These are phyloP conservation scores for Pezicula neosporulosa DNA, from an alignment of 2,329 filamentous ascomycete species.

Conservation along the genomic window DNA sequence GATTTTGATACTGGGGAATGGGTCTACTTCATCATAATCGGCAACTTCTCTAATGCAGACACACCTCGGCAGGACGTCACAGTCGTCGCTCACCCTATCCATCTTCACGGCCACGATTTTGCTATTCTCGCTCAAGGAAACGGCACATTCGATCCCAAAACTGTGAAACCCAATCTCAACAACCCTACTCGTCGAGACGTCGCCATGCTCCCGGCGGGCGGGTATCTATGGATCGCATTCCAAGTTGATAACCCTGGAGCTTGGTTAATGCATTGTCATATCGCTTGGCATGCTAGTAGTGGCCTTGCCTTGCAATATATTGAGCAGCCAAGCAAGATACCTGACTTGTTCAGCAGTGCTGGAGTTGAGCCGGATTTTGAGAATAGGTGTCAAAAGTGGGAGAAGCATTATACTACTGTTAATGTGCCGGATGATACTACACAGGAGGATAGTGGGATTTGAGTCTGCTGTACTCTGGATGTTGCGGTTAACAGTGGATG, in stretches of 20 bases:
- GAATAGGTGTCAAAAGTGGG: slow-evolving; percentile 26
- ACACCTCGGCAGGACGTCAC: slow-evolving; percentile 3
- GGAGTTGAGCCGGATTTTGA: background rate
- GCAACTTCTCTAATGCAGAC: slow-evolving; percentile 12
- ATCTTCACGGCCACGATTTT: slow-evolving; percentile 47
- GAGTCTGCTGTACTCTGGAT: background rate
- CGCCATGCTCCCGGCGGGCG: slow-evolving; percentile 38
- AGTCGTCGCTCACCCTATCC: slow-evolving; percentile 37
- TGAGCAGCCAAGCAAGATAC: slow-evolving; percentile 29
- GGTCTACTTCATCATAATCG: slow-evolving; percentile 31
- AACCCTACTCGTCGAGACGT: slow-evolving; percentile 49
- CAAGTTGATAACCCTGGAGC: slow-evolving; percentile 45
- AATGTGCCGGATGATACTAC: background rate
- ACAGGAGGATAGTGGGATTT: slow-evolving; percentile 7
- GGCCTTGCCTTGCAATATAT: slow-evolving; percentile 40
- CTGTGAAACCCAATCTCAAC: slow-evolving; percentile 28
- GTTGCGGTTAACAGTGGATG: too few relatives aligned
- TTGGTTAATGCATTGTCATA: slow-evolving; percentile 50
- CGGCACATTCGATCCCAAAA: slow-evolving; percentile 42
- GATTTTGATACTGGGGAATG: slow-evolving; percentile 19
- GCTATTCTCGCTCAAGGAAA: slow-evolving; percentile 40
- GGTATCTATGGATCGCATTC: slow-evolving; percentile 47
- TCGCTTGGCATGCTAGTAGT: slow-evolving; percentile 28
- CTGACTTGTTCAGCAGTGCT: slow-evolving; percentile 15
- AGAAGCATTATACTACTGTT: slow-evolving; percentile 1